phyloP scores from a whole-genome alignment of 73 alveolate genomes.

The Strombidium stylifer region DNA sequence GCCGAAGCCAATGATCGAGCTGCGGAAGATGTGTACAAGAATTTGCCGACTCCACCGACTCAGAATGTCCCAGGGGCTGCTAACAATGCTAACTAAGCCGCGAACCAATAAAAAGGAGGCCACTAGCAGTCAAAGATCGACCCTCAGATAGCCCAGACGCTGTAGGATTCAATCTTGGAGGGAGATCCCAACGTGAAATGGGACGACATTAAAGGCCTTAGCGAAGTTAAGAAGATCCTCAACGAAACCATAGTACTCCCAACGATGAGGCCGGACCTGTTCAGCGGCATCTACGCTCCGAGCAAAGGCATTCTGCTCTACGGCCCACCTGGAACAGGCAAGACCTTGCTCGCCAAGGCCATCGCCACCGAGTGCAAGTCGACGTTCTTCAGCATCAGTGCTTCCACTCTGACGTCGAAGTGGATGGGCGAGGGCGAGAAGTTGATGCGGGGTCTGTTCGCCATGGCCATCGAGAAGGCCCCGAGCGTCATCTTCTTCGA shows the following conservation, averaged over 20 bases:
- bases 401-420: slow-evolving; percentile 84
- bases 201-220: slow-evolving; percentile 88
- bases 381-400: slow-evolving; percentile 74
- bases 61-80: not conserved
- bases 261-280: slow-evolving; percentile 70
- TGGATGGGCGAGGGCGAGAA: slow-evolving; percentile 90
- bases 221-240: slow-evolving; percentile 73
- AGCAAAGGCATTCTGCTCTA: slow-evolving; percentile 73
- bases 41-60: not conserved
- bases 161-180: slow-evolving; percentile 71
- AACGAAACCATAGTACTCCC: slow-evolving; percentile 86
- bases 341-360: slow-evolving; percentile 82
- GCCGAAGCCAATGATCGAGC: not conserved
- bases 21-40: not conserved
- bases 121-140: slow-evolving; percentile 23
- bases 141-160: slow-evolving; percentile 7
- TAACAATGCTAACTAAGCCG: not conserved
- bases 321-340: slow-evolving; percentile 91
- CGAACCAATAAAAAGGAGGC: not conserved
- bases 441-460: slow-evolving; percentile 64
- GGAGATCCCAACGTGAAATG: slow-evolving; percentile 81
- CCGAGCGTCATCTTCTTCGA: slow-evolving; percentile 74
- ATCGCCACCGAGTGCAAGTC: slow-evolving; percentile 77
- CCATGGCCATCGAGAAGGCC: slow-evolving; percentile 60
- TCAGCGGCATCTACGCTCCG: slow-evolving; percentile 69